phyloP scores from a whole-genome alignment of 768 basidiomycete species.

The Pleurotus giganteus region DNA sequence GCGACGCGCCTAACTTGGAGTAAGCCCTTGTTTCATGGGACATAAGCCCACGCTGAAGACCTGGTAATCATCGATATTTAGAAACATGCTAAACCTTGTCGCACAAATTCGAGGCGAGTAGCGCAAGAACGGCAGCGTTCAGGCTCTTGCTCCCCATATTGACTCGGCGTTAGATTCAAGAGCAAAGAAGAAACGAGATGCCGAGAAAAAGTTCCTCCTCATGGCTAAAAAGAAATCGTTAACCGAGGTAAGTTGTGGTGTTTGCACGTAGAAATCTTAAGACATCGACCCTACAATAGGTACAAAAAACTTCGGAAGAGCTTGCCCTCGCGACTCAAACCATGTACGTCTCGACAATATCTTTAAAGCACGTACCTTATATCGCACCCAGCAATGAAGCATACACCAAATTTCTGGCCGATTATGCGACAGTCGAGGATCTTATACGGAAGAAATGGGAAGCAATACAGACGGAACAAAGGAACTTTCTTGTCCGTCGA shows the following conservation, averaged over 20 bases:
- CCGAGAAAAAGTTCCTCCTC: constrained; percentile 2
- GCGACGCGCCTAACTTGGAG: constrained; percentile 1
- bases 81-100: background rate
- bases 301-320: background rate
- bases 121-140: background rate
- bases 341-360: background rate
- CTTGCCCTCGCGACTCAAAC: background rate
- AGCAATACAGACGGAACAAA: constrained; percentile 1
- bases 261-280: background rate
- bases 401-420: constrained; percentile 1
- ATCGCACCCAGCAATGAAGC: background rate
- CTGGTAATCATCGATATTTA: background rate
- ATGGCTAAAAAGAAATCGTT: background rate
- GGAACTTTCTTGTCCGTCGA: background rate
- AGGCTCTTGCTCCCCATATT: background rate
- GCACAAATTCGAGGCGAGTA: background rate
- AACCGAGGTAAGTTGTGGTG: background rate
- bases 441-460: constrained; percentile 3
- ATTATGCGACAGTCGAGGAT: background rate
- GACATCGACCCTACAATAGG: background rate
- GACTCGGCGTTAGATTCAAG: background rate
- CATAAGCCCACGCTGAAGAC: background rate
- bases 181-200: constrained; percentile 5
- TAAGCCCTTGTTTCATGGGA: background rate
- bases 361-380: background rate